Evolutionary conservation across 2,329 filamentous ascomycete genomes (phyloP).

Genomic region (Pseudonectria buxi): DNA sequence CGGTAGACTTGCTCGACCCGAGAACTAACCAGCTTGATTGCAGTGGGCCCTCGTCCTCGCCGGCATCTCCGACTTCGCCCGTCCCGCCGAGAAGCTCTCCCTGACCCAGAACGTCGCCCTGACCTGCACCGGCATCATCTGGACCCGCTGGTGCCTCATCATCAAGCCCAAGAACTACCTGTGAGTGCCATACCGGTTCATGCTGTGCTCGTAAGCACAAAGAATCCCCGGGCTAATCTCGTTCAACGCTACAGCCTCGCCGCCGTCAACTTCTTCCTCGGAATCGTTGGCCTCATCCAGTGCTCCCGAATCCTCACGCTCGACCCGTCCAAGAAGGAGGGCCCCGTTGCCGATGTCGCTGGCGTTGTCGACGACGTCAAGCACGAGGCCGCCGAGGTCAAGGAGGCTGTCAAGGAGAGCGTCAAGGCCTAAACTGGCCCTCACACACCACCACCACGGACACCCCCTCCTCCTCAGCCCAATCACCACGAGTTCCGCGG

Average conservation of each 20-base stretch:
- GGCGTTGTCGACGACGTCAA: constrained; percentile 37
- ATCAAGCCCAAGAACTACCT: constrained; percentile 92
- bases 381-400: constrained; percentile 21
- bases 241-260: constrained; percentile 56
- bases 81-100: constrained; percentile 87
- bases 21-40: constrained; percentile 7
- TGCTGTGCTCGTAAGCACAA: no score
- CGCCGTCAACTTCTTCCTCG: constrained; percentile 97
- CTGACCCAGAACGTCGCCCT: constrained; percentile 87
- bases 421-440: constrained; percentile 15
- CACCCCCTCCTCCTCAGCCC: no score
- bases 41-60: constrained; percentile 90
- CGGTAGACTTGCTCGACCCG: neutral
- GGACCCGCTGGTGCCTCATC: constrained; percentile 98
- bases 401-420: constrained; percentile 10
- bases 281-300: constrained; percentile 78
- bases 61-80: constrained; percentile 83
- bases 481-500: no score
- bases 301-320: constrained; percentile 67
- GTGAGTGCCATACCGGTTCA: no score
- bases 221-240: constrained; percentile 2
- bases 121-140: constrained; percentile 87
- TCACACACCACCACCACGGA: no score
- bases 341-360: constrained; percentile 27
- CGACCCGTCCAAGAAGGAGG: constrained; percentile 53